phyloP scores from a whole-genome alignment of 768 basidiomycete species.

The Mycena galopus region DNA sequence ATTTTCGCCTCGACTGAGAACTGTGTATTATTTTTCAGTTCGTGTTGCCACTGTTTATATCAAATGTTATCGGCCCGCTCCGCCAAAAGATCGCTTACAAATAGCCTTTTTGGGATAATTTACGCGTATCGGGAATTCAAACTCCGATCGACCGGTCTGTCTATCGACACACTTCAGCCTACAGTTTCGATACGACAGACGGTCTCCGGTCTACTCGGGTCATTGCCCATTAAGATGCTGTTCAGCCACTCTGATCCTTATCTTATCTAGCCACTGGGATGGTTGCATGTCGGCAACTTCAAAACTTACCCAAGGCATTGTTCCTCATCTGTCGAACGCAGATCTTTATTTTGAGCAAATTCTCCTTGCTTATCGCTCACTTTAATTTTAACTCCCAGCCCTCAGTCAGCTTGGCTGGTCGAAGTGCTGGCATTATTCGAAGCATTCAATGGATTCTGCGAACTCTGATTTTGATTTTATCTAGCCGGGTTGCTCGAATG shows the following conservation, averaged over 20 bases:
- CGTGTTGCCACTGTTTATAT: too few relatives aligned
- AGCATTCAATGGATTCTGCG: background rate
- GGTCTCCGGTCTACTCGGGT: too few relatives aligned
- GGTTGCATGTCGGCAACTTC: constrained; percentile 1
- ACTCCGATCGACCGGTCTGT: too few relatives aligned
- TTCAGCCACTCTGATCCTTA: constrained; percentile 4
- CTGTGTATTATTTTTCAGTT: too few relatives aligned
- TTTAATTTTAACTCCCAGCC: background rate
- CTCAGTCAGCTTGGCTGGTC: background rate
- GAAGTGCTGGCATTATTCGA: background rate
- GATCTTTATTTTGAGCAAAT: background rate
- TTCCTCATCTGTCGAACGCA: background rate
- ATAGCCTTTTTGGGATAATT: too few relatives aligned
- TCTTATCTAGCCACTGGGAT: background rate
- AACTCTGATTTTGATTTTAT: background rate
- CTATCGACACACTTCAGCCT: too few relatives aligned
- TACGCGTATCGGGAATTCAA: too few relatives aligned
- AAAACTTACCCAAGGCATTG: background rate
- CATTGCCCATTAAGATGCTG: background rate
- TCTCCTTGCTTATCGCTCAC: background rate
- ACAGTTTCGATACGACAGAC: too few relatives aligned
- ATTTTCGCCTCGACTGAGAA: too few relatives aligned
- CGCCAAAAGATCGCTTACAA: too few relatives aligned
- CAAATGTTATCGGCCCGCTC: too few relatives aligned
- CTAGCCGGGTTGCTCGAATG: background rate